phyloP scores from a whole-genome alignment of 2,329 filamentous ascomycete genomes.

The Pseudogymnoascus sp. region DNA sequence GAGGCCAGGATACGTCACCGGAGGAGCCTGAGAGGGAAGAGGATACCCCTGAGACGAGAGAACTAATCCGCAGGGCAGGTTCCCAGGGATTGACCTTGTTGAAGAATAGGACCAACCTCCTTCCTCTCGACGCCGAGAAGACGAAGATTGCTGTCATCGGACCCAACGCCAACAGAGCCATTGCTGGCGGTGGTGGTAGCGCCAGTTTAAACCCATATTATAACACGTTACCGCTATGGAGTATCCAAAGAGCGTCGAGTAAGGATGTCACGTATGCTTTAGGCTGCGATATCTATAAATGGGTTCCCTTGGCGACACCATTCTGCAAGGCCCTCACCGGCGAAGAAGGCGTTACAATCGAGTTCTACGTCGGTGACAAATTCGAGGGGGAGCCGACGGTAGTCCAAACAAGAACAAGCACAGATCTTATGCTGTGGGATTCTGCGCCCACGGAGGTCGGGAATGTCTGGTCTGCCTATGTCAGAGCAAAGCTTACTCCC shows the following conservation, averaged over 20 bases:
- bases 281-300: conserved; percentile 58
- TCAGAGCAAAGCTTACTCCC: conserved; percentile 49
- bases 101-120: conserved; percentile 53
- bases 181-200: conserved; percentile 61
- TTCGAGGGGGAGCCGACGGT: conserved; percentile 52
- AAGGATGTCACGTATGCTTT: conserved; percentile 53
- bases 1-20: conserved; percentile 49
- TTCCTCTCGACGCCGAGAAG: conserved; percentile 49
- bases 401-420: conserved; percentile 53
- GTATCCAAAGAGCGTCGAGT: conserved; percentile 48
- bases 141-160: conserved; percentile 59
- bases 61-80: conserved; percentile 53
- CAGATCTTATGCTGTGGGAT: conserved; percentile 64
- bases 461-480: conserved; percentile 55
- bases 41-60: conserved; percentile 49
- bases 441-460: conserved; percentile 55
- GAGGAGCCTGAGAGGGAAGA: conserved; percentile 53
- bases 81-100: conserved; percentile 56
- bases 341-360: conserved; percentile 53
- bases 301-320: conserved; percentile 55
- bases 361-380: conserved; percentile 58
- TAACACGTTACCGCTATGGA: conserved; percentile 56
- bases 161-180: conserved; percentile 59
- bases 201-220: conserved; percentile 64
- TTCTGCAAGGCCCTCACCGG: conserved; percentile 51